These are phyloP conservation scores for Linnemannia hyalina DNA, from an alignment of 192 early-diverging fungal genomes.

Conservation along the genomic window DNA sequence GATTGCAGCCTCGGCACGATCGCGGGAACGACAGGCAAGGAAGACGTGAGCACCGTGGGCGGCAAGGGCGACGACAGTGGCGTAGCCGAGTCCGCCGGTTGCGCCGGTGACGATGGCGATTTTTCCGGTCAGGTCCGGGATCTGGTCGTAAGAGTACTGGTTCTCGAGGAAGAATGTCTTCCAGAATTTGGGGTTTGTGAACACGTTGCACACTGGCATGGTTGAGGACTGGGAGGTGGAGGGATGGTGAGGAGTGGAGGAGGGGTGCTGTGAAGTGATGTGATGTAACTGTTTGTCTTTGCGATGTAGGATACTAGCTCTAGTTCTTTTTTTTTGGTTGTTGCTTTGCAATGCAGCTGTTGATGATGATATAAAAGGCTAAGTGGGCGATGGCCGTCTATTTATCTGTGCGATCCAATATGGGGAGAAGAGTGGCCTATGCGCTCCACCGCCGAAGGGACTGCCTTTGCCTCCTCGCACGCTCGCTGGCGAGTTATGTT, in stretches of 20 bases:
- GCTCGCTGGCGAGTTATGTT: background rate
- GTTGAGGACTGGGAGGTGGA: background rate
- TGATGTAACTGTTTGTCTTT: background rate
- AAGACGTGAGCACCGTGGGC: conserved; percentile 30
- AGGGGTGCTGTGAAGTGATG: background rate
- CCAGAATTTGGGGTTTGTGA: conserved; percentile 19
- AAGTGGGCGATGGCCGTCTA: background rate
- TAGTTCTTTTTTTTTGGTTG: background rate
- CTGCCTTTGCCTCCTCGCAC: background rate
- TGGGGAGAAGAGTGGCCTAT: background rate
- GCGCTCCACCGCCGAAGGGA: background rate
- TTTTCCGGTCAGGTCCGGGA: conserved; percentile 56
- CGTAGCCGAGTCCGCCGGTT: conserved; percentile 30
- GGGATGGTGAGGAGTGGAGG: no score
- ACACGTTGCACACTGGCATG: conserved; percentile 20
- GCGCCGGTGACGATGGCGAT: conserved; percentile 60
- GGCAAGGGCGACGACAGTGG: conserved; percentile 27
- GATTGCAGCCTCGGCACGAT: conserved; percentile 22
- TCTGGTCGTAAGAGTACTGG: conserved; percentile 41
- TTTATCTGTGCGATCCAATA: background rate
- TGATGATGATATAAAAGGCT: background rate
- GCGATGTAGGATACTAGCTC: background rate
- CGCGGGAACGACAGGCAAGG: conserved; percentile 18
- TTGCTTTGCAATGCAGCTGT: background rate
- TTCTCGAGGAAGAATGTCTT: conserved; percentile 17